Conservation (phyloP, 2,329 filamentous ascomycete species). For the Cyclaneusma minus region DNA sequence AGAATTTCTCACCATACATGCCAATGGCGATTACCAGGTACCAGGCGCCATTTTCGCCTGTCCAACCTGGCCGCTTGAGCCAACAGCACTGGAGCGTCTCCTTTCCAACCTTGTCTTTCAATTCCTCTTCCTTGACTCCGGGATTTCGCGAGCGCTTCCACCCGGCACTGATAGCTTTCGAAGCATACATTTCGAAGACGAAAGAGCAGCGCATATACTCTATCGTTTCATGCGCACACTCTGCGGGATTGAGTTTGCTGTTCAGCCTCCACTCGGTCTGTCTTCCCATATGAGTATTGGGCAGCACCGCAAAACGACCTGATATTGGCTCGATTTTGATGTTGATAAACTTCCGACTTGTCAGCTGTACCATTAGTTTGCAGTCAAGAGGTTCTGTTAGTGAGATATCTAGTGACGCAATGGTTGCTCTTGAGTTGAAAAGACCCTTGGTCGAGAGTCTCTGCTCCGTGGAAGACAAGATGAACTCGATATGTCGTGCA, state of each 20-base stretch:
- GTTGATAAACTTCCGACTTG: conserved; percentile 40
- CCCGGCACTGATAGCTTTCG: conserved; percentile 43
- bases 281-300: conserved; percentile 38
- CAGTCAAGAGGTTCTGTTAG: conserved; percentile 49
- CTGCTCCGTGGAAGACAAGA: conserved; percentile 50
- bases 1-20: conserved; percentile 64
- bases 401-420: conserved; percentile 41
- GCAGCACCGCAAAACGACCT: conserved; percentile 58
- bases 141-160: conserved; percentile 41
- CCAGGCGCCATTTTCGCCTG: conserved; percentile 53
- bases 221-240: conserved; percentile 40
- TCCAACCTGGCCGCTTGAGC: conserved; percentile 60
- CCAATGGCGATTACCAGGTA: conserved; percentile 56
- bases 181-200: conserved; percentile 44
- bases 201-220: conserved; percentile 46
- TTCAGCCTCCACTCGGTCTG: conserved; percentile 53
- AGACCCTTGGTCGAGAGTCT: conserved; percentile 43
- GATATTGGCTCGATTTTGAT: conserved; percentile 63
- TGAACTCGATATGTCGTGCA: conserved; percentile 56
- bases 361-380: conserved; percentile 52
- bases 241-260: conserved; percentile 32
- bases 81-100: conserved; percentile 50
- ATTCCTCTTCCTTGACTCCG: conserved; percentile 31
- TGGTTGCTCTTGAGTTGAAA: conserved; percentile 43
- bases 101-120: conserved; percentile 42